These are phyloP conservation scores for Hypoxylon sp. DNA, from an alignment of 2,329 filamentous ascomycete species.

Conservation along the genomic window DNA sequence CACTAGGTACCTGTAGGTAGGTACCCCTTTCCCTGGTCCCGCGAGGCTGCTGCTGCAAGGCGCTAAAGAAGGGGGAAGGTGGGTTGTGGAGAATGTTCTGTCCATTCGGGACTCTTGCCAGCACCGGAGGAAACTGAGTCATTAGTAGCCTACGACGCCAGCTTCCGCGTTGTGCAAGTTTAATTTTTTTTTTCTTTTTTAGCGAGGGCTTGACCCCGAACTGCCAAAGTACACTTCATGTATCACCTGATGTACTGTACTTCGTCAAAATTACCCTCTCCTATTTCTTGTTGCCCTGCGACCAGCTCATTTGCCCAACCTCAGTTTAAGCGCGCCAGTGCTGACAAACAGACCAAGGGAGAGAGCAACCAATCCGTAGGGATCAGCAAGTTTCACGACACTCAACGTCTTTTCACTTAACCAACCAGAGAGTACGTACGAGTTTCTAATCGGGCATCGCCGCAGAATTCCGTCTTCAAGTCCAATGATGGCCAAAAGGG, in stretches of 20 bases:
- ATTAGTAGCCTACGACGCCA: conserved; percentile 33
- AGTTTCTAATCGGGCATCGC: conserved; percentile 42
- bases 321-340: conserved; percentile 24
- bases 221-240: conserved; percentile 21
- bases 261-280: conserved; percentile 13
- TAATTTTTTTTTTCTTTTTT: conserved; percentile 23
- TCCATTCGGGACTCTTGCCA: conserved; percentile 50
- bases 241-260: conserved; percentile 19
- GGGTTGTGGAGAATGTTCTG: conserved; percentile 35
- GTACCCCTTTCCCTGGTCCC: conserved; percentile 37
- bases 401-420: conserved; percentile 27
- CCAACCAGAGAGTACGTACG: conserved; percentile 33
- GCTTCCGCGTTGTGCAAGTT: conserved; percentile 37
- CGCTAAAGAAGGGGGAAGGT: conserved; percentile 41
- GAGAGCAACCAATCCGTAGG: conserved; percentile 16
- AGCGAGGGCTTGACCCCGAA: conserved; percentile 31
- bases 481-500: conserved; percentile 40
- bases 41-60: conserved; percentile 42
- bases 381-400: conserved; percentile 37
- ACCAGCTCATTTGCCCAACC: conserved; percentile 25
- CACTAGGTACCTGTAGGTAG: not conserved
- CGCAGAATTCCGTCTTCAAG: conserved; percentile 43
- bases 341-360: conserved; percentile 26
- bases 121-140: conserved; percentile 44
- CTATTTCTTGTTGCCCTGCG: conserved; percentile 8